phyloP scores from a whole-genome alignment of 2,329 filamentous ascomycete genomes.

The Fusarium solani-melongenae region DNA sequence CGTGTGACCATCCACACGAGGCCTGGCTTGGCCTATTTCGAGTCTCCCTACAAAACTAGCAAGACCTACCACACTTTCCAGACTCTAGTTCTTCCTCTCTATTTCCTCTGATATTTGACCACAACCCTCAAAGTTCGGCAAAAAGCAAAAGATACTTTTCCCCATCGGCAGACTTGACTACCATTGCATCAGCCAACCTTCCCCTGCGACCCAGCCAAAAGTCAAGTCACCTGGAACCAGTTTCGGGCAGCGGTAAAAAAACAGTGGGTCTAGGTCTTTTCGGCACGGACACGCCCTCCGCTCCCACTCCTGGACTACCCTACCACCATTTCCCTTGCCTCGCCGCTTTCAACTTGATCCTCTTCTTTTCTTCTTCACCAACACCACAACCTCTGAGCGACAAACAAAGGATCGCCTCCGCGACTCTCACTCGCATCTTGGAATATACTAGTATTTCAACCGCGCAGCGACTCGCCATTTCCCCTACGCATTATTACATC shows the following conservation, averaged over 20 bases:
- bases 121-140: neutral
- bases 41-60: constrained; percentile 33
- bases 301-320: constrained; percentile 20
- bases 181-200: neutral
- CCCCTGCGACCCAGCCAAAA: constrained; percentile 2
- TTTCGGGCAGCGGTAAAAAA: neutral
- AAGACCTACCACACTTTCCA: neutral
- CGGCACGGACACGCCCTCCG: constrained; percentile 17
- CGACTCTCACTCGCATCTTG: constrained; percentile 8
- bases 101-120: neutral
- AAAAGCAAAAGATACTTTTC: neutral
- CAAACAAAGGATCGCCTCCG: constrained; percentile 5
- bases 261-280: constrained; percentile 24
- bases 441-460: constrained; percentile 27
- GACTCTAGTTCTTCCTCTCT: constrained; percentile 2
- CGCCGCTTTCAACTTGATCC: constrained; percentile 12
- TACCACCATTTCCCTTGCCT: neutral
- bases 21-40: constrained; percentile 1
- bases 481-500: constrained; percentile 11
- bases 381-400: constrained; percentile 19
- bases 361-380: constrained; percentile 15
- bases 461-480: constrained; percentile 11
- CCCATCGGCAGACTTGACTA: neutral
- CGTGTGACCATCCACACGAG: constrained; percentile 34
- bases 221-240: constrained; percentile 5